Base-by-base conservation (phyloP, 1,284 basidiomycete species). In the Coriolopsis trogii region DNA sequence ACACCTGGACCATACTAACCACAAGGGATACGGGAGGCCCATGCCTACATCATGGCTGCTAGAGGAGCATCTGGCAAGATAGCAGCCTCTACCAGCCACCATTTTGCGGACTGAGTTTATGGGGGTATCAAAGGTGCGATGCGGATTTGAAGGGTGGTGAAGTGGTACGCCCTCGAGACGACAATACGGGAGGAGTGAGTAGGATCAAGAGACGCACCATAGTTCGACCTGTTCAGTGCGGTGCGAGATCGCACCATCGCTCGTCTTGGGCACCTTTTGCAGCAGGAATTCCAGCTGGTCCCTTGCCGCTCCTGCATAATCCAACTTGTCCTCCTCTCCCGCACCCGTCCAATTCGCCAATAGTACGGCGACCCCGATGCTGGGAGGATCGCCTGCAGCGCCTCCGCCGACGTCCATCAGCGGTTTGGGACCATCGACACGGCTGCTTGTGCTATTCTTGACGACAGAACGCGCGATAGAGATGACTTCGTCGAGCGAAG, bases 241-340 rank as follows among this genome's bases (percentile, higher is more conserved):
- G 67, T 95, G 93, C 2, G 90, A 93, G 28, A 95, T 85, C 0
- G 93, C 93, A 1, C 93, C 93, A 56, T 90, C 82, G 1, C 62
- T 58, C 2, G 88, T 84, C 65, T 77, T 77, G 4, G 93, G 90
- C 1, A 88, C 91, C 0, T 72, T 70, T 28, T 79, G 68, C 34
- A 91, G 71, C 24, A 95, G 68, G 64, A 80, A 95, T 29, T 87
- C 72, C 25, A 96, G 73, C 70, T 97, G 86, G 40, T 82, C 79
- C 51, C 62, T 67, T 5, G 89, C 91, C 5, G 92, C 90, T 1
- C 74, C 74, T 0, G 75, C 78, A 68, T 89, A 96, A 83, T 75
- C 24, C 78, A 63, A 31, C 71, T 75, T 31, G 69, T 68, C 33
- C 51, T 51, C 30, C 45, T 41, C 51, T 4, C 70, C 70, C 23